Evolutionary conservation across 345 rosid genomes (phyloP), one percentile per base, ranked within the genome.

Genomic region (Arabis hirsuta): DNA sequence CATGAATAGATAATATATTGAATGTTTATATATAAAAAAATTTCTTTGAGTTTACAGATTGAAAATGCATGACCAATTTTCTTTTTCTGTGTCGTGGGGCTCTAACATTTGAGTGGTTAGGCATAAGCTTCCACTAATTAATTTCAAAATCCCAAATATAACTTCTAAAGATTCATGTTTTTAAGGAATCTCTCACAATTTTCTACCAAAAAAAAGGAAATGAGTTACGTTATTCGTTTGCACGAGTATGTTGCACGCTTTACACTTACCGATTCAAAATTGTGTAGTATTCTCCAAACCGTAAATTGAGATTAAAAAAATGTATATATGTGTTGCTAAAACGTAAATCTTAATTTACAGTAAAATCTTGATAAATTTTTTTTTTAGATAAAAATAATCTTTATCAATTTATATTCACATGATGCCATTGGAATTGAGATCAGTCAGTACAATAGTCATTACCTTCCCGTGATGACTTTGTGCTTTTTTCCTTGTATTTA

Each of bases 21-120:
- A 27, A 27, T 54, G n/a, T 7, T 29, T 1, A 26, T 54, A 54
- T n/a, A 3, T 36, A 34, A 7, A 36, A 54, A 26, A n/a, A 27
- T 13, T 27, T 10, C 12, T 53, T 12, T 22, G 27, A 46, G 58
- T n/a, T 36, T 70, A 39, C 59, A 38, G 9, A 36, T 14, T 38
- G 48, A 48, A 48, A 47, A 47, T 12, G 13, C 10, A 19, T 63
- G 48, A 22, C 56, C 41, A 55, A 14, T 19, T 13, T 34, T 72
- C 24, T 72, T 55, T 63, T 48, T 48, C 32, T 0, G 11, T 46
- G 20, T 46, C 70, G 70, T 62, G 62, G 76, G 68, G 69, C 12
- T 31, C 13, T 5, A 32, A 54, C 14, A n/a, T 53, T 9, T 54
- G 76, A 62, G 70, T 72, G 76, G 77, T 71, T n/a, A 12, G 51